A percentile compares a stretch with the other conserved stretches of the same genome.
phyloP scores from a whole-genome alignment of 1,284 basidiomycete species.

The Lignosus rhinocerotis region DNA sequence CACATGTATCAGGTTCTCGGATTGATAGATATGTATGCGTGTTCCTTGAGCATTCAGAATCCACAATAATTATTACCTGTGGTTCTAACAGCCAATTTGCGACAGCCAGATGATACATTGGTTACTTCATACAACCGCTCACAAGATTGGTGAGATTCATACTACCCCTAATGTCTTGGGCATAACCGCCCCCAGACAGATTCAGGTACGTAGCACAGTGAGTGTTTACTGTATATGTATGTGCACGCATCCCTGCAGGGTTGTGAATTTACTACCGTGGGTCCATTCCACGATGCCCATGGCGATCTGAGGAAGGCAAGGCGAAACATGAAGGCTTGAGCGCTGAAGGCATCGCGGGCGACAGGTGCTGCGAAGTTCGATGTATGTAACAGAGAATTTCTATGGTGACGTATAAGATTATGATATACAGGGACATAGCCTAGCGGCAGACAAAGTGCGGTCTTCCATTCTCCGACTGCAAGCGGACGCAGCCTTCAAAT shows the following conservation, averaged over 20 bases:
- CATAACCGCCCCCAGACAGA: background rate
- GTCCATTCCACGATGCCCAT: too few relatives aligned
- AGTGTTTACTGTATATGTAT: background rate
- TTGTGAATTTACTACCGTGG: background rate
- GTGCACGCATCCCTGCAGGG: background rate
- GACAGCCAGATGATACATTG: too few relatives aligned
- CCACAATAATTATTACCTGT: too few relatives aligned
- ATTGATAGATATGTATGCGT: background rate
- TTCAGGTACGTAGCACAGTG: background rate
- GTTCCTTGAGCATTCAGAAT: background rate
- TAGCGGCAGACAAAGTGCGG: background rate
- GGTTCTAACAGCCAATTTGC: too few relatives aligned
- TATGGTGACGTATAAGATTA: background rate
- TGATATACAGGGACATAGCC: background rate
- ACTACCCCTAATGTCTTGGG: background rate
- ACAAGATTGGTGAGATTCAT: too few relatives aligned
- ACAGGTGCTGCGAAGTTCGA: background rate
- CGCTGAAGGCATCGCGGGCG: too few relatives aligned
- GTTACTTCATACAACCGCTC: too few relatives aligned
- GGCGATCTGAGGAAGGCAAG: too few relatives aligned
- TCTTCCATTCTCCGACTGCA: background rate
- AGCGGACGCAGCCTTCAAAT: conserved; percentile 7
- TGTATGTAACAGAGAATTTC: background rate
- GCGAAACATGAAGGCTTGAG: too few relatives aligned
- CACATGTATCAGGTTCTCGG: background rate